Evolutionary conservation across 495 filamentous ascomycete species (phyloP).

Genomic region (Halenospora varia): DNA sequence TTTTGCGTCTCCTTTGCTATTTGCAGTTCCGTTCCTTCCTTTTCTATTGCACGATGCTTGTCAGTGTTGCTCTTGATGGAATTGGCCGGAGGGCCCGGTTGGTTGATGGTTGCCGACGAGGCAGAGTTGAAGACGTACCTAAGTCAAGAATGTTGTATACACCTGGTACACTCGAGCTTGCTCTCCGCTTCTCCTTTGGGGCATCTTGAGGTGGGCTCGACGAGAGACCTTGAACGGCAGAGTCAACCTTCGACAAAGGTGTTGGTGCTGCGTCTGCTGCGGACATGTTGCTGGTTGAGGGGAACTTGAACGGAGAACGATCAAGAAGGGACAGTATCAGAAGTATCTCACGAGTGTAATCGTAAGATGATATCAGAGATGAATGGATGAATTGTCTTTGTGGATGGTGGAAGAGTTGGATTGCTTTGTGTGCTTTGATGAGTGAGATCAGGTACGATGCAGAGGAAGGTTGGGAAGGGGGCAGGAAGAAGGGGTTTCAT

Average conservation of each 20-base stretch:
- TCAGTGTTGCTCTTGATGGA: conserved; percentile 18
- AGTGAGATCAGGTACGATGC: conserved; percentile 25
- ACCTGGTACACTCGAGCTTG: conserved; percentile 61
- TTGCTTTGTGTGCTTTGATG: conserved; percentile 7
- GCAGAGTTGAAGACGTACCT: conserved; percentile 48
- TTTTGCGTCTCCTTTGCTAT: conserved; percentile 86
- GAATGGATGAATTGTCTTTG: neutral
- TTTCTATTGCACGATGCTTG: conserved; percentile 47
- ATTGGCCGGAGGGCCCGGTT: conserved; percentile 8
- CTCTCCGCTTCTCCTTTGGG: conserved; percentile 57
- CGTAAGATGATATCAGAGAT: conserved; percentile 11
- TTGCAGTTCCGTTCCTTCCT: conserved; percentile 65
- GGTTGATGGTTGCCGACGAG: neutral
- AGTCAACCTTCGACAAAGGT: conserved; percentile 76
- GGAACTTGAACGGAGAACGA: conserved; percentile 4
- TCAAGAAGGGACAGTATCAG: conserved; percentile 9
- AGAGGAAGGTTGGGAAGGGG: conserved; percentile 4
- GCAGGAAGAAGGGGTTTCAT: conserved; percentile 6
- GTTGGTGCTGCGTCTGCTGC: conserved; percentile 13
- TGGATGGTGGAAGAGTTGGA: neutral
- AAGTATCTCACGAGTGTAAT: conserved; percentile 9
- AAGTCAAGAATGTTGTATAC: conserved; percentile 83
- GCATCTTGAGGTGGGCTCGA: conserved; percentile 56
- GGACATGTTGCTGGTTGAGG: conserved; percentile 21
- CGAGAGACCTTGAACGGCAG: conserved; percentile 74